Evolutionary conservation across 75 land plant species (phyloP), one percentile per base, ranked within the genome.

Genomic region (Adiantum capillusveneris): DNA sequence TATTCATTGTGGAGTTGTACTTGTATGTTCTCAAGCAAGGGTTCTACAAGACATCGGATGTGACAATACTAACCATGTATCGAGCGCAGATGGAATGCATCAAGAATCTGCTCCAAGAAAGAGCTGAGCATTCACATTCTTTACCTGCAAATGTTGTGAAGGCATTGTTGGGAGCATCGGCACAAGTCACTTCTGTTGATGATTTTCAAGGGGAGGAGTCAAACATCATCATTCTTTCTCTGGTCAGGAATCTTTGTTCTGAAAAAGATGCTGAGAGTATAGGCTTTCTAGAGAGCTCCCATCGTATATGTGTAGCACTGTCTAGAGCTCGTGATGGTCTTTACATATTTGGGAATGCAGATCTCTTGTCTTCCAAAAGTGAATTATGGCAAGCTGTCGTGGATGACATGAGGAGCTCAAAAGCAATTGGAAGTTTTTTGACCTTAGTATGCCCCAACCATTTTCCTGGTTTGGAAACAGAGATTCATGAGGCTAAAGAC

Each of bases 161-260:
- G 25, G 28, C 19, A 20, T 28, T 27, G 14, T 24, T 0, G 16
- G 62, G 22, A 56, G 45, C 64, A 25, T 27, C 31, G 5, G 34
- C 71, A 11, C 56, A 31, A 22, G 58, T 69, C 20, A 37, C 70
- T 52, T 46, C 46, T 31, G 71, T 69, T 11, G 71, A 69, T 43
- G 71, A 75, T 43, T 57, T 41, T 16, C 77, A 75, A 50, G 78
- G 78, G 20, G 70, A 65, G 45, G 78, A 75, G 37, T 65, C 50
- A 29, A 44, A 74, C 34, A 74, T 75, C 28, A 52, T 75, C 30
- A 72, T 75, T 11, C 56, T 75, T 11, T 75, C 78, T 2, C 72
- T 75, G 29, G 78, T 75, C 12, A 31, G 71, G 31, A 69, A 63
- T 30, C 13, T 6, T 14, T 26, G 31, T 17, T 18, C 56, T 1